A percentile compares a stretch with the other conserved stretches of the same genome.
Evolutionary conservation across 2,329 filamentous ascomycete species (phyloP).

Genomic region (Plenodomus biglobosus): DNA sequence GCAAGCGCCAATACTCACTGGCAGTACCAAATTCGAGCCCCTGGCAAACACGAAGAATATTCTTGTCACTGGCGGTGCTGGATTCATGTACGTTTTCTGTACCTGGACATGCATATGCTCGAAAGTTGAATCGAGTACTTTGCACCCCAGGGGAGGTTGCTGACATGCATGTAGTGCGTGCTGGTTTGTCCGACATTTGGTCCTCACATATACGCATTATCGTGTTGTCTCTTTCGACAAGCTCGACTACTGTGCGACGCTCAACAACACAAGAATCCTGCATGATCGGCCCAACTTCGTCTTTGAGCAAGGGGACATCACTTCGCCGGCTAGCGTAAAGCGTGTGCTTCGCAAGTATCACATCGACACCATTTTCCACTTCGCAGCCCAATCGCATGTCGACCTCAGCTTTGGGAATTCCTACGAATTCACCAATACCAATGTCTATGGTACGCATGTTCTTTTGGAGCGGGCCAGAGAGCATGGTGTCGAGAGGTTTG

Average conservation of each 20-base stretch:
- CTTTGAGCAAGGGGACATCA: slow-evolving; percentile 80
- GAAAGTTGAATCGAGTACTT: neutral
- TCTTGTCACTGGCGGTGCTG: slow-evolving; percentile 79
- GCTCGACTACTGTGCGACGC: slow-evolving; percentile 77
- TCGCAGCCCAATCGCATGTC: slow-evolving; percentile 83
- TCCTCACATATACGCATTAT: slow-evolving; percentile 73
- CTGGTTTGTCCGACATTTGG: slow-evolving; percentile 79
- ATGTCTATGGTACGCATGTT: slow-evolving; percentile 82
- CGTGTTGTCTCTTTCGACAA: slow-evolving; percentile 83
- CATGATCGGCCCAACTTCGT: slow-evolving; percentile 70
- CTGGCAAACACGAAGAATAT: slow-evolving; percentile 73
- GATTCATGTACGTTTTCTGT: slow-evolving; percentile 69
- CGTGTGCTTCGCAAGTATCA: slow-evolving; percentile 69
- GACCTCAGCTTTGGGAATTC: slow-evolving; percentile 82
- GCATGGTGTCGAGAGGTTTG: slow-evolving; percentile 69
- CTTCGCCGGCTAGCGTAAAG: slow-evolving; percentile 68
- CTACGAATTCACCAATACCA: slow-evolving; percentile 77
- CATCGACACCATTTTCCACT: slow-evolving; percentile 80
- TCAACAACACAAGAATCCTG: slow-evolving; percentile 75
- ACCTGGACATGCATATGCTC: neutral
- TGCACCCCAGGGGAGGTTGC: neutral
- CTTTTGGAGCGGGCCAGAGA: slow-evolving; percentile 76
- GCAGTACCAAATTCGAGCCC: slow-evolving; percentile 70
- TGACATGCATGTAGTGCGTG: slow-evolving; percentile 60
- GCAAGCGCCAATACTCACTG: slow-evolving; percentile 68